Percentiles rank a stretch among this genome's conserved stretches.
Conservation (phyloP, 1,284 basidiomycete species). For the Ganoderma lucidum region DNA sequence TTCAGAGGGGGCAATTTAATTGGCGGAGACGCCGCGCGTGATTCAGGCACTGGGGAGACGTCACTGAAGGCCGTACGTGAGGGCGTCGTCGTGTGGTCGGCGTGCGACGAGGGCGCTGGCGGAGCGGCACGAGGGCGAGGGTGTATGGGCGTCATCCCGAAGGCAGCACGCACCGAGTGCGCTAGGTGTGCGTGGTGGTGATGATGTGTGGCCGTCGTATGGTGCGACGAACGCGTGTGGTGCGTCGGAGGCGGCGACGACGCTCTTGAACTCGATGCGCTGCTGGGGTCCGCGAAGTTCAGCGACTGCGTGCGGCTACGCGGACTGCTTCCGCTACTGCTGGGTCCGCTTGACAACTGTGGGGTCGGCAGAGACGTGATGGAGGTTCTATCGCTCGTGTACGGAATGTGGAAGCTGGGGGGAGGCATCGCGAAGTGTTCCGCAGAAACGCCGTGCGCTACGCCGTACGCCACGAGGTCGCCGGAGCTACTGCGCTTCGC, state of each 20-base stretch:
- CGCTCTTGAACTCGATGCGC: conserved; percentile 57
- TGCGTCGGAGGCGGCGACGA: conserved; percentile 52
- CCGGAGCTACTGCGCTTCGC: conserved; percentile 44
- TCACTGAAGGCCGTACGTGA: conserved; percentile 40
- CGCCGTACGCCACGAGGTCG: conserved; percentile 39
- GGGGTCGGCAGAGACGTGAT: conserved; percentile 57
- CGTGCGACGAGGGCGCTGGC: conserved; percentile 39
- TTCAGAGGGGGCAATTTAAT: conserved; percentile 75
- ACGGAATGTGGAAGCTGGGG: conserved; percentile 38
- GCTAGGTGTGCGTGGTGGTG: conserved; percentile 70
- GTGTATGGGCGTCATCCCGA: conserved; percentile 89
- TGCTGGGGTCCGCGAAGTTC: conserved; percentile 43
- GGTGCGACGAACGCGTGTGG: conserved; percentile 24
- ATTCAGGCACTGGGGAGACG: conserved; percentile 55
- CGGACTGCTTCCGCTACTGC: conserved; percentile 64
- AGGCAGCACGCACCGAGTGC: conserved; percentile 83
- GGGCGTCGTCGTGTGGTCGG: conserved; percentile 45
- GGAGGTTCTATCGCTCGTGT: conserved; percentile 45
- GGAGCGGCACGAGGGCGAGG: conserved; percentile 43
- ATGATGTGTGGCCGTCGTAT: conserved; percentile 31
- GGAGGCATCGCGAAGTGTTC: conserved; percentile 32
- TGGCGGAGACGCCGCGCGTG: conserved; percentile 69
- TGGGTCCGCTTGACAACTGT: conserved; percentile 66
- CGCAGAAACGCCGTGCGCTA: conserved; percentile 25
- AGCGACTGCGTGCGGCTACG: conserved; percentile 50